Conservation (phyloP, 768 basidiomycete genomes). For the Tricholoma flavovirens region DNA sequence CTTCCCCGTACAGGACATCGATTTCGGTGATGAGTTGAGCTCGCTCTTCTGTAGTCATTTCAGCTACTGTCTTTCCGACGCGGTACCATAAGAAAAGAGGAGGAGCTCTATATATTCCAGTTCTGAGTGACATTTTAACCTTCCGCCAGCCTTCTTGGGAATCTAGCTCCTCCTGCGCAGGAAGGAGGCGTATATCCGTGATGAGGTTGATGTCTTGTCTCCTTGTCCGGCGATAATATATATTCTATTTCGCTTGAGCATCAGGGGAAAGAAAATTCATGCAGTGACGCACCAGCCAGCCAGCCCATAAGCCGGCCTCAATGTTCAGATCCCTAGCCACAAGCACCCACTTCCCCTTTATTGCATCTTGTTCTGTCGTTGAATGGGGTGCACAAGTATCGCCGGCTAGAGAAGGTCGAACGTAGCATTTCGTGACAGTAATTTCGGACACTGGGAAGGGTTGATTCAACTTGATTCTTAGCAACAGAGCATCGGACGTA, state of each 20-base stretch:
- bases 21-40: slow-evolving; percentile 78
- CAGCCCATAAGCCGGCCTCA: slow-evolving; percentile 47
- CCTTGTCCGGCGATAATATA: slow-evolving; percentile 84
- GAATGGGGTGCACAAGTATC: slow-evolving; percentile 65
- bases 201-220: slow-evolving; percentile 78
- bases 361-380: slow-evolving; percentile 66
- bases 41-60: slow-evolving; percentile 55
- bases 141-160: slow-evolving; percentile 55
- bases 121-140: slow-evolving; percentile 53
- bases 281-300: slow-evolving; percentile 47
- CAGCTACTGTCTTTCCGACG: slow-evolving; percentile 53
- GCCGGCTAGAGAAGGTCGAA: slow-evolving; percentile 51
- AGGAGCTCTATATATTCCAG: slow-evolving; percentile 52
- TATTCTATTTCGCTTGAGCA: slow-evolving; percentile 30
- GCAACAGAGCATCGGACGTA: slow-evolving; percentile 32
- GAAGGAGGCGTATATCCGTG: slow-evolving; percentile 63
- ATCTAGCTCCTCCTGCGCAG: slow-evolving; percentile 46
- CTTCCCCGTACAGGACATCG: slow-evolving; percentile 86
- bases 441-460: slow-evolving; percentile 72
- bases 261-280: background rate
- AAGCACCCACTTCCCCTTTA: slow-evolving; percentile 85
- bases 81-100: slow-evolving; percentile 79
- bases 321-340: slow-evolving; percentile 77
- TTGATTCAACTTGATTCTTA: background rate
- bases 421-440: slow-evolving; percentile 57